Evolutionary conservation across 306 rosid genomes (phyloP).

Genomic region (Cicer chorassanicum): DNA sequence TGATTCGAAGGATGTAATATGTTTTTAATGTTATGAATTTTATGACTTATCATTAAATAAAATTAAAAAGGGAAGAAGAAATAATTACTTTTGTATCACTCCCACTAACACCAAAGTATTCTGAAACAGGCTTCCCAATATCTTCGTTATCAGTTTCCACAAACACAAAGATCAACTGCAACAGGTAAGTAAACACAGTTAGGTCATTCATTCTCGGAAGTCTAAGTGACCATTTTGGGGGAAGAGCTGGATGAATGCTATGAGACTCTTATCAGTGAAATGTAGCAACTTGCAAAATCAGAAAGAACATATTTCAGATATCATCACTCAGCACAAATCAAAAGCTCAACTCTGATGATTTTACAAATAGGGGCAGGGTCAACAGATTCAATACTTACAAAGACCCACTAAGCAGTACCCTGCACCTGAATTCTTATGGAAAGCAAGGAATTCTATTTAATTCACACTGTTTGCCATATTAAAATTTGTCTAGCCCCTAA

Average conservation of each 20-base stretch:
- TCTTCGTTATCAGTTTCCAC: conserved; percentile 91
- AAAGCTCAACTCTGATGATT: conserved; percentile 6
- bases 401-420: conserved; percentile 3
- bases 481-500: conserved; percentile 14
- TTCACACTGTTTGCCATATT: neutral
- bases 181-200: conserved; percentile 29
- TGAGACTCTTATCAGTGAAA: conserved; percentile 14
- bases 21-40: conserved; percentile 22
- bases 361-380: conserved; percentile 12
- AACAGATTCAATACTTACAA: conserved; percentile 1
- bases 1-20: conserved; percentile 19
- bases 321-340: conserved; percentile 2
- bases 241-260: neutral
- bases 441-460: conserved; percentile 14
- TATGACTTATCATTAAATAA: conserved; percentile 20
- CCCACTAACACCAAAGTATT: conserved; percentile 84
- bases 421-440: neutral
- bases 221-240: neutral
- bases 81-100: conserved; percentile 71
- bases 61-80: conserved; percentile 35
- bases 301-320: conserved; percentile 30
- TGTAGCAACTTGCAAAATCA: conserved; percentile 16
- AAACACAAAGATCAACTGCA: conserved; percentile 86
- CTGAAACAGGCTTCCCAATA: conserved; percentile 89
- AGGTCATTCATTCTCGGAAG: neutral